Conservation (phyloP, 495 filamentous ascomycete genomes). For the Daldinia bambusicola region DNA sequence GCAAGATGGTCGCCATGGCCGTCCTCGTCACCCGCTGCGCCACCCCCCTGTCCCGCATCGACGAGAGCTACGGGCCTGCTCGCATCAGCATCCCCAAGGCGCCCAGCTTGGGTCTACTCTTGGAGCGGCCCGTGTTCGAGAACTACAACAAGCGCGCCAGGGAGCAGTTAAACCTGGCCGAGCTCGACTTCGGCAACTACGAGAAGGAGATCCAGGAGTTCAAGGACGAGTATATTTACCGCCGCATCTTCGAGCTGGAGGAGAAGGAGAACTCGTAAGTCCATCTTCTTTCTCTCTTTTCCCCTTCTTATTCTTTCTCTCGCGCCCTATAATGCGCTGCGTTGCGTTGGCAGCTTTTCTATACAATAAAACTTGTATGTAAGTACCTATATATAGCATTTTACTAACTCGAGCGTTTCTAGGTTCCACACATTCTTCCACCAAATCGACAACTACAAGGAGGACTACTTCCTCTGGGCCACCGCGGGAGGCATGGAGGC, state of each 20-base stretch:
- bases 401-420: constrained; percentile 17
- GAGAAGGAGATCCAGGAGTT: constrained; percentile 84
- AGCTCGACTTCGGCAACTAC: constrained; percentile 80
- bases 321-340: no score
- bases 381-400: background rate
- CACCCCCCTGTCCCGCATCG: constrained; percentile 70
- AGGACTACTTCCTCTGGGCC: constrained; percentile 79
- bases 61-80: constrained; percentile 70
- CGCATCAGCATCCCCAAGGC: constrained; percentile 93
- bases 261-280: constrained; percentile 79
- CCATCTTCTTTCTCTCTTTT: background rate
- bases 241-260: constrained; percentile 88
- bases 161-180: constrained; percentile 62
- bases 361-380: no score
- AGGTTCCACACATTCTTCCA: constrained; percentile 86
- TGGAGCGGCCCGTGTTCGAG: constrained; percentile 91
- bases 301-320: no score
- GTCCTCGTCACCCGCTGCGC: constrained; percentile 85
- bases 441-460: constrained; percentile 80
- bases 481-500: constrained; percentile 71
- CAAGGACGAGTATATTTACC: constrained; percentile 93
- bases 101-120: constrained; percentile 83
- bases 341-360: no score
- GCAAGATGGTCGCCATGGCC: constrained; percentile 97
- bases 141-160: constrained; percentile 76